Percentiles rank a stretch among this genome's conserved stretches.
Evolutionary conservation across 2,329 filamentous ascomycete genomes (phyloP).

Genomic region (Pezicula radicicola): DNA sequence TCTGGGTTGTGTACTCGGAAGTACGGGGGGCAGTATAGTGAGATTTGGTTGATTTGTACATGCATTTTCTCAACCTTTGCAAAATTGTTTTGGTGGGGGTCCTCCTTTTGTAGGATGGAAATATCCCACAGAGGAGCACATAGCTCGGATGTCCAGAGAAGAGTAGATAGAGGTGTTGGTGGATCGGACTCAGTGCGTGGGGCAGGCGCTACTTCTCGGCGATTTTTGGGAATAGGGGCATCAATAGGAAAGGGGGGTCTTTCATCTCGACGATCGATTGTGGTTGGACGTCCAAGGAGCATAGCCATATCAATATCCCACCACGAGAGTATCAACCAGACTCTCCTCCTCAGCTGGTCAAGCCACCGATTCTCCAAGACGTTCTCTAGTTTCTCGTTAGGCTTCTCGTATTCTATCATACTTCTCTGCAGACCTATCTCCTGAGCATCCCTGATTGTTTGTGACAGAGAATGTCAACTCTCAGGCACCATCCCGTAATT

Average conservation of each 20-base stretch:
- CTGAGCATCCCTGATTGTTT: conserved; percentile 58
- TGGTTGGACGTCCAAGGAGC: conserved; percentile 35
- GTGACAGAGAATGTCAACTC: conserved; percentile 41
- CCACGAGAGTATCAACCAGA: conserved; percentile 52
- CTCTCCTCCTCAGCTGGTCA: conserved; percentile 50
- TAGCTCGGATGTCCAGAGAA: conserved; percentile 48
- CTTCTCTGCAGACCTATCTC: conserved; percentile 58
- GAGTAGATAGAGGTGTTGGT: conserved; percentile 53
- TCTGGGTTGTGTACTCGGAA: conserved; percentile 56
- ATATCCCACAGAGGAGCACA: conserved; percentile 48
- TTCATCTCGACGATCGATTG: conserved; percentile 46
- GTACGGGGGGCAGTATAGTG: conserved; percentile 45
- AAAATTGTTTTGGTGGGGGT: conserved; percentile 51
- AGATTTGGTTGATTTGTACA: conserved; percentile 43
- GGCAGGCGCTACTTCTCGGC: conserved; percentile 44
- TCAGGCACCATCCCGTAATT: conserved; percentile 57
- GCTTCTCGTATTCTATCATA: conserved; percentile 47
- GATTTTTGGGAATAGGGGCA: conserved; percentile 44
- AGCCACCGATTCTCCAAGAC: conserved; percentile 56
- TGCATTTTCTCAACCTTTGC: conserved; percentile 52
- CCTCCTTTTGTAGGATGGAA: conserved; percentile 53
- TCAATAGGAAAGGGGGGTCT: conserved; percentile 52
- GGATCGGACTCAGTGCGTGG: conserved; percentile 43
- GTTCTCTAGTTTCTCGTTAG: conserved; percentile 32
- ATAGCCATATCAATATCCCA: conserved; percentile 37